These are phyloP conservation scores for Trichophyton verrucosum DNA, from an alignment of 2,329 filamentous ascomycete species.

Conservation along the genomic window DNA sequence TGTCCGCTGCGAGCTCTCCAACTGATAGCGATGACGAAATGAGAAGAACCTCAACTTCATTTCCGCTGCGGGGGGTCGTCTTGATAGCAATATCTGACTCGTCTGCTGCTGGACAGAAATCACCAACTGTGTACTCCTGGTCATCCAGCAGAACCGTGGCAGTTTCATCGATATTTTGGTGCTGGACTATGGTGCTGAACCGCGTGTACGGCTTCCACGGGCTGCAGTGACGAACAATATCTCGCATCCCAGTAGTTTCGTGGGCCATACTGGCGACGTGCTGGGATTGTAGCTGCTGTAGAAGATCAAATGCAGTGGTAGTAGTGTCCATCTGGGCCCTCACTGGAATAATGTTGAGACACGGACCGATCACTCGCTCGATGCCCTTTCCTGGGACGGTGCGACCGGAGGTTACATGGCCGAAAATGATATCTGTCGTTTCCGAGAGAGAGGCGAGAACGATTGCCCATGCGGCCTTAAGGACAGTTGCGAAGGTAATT, in stretches of 20 bases:
- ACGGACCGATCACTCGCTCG: conserved; percentile 36
- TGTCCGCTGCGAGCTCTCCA: neutral
- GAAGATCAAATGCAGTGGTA: conserved; percentile 47
- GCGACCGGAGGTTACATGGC: conserved; percentile 48
- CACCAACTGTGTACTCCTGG: conserved; percentile 27
- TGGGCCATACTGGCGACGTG: conserved; percentile 44
- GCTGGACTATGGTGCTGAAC: conserved; percentile 30
- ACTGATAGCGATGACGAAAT: neutral
- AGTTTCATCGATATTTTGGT: conserved; percentile 27
- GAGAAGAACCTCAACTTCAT: conserved; percentile 1
- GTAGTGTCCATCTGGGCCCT: neutral
- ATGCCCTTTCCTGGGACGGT: conserved; percentile 39
- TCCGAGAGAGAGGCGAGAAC: conserved; percentile 39
- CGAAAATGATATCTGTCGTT: conserved; percentile 44
- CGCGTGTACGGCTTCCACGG: conserved; percentile 29
- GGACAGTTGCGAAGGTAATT: conserved; percentile 46
- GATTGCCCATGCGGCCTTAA: conserved; percentile 48
- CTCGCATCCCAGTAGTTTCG: conserved; percentile 42
- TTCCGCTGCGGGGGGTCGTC: neutral
- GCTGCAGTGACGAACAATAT: conserved; percentile 37
- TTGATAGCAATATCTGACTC: conserved; percentile 1
- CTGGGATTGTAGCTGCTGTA: conserved; percentile 27
- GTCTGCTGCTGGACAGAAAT: conserved; percentile 1
- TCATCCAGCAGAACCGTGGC: conserved; percentile 26
- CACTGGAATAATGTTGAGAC: neutral